Evolutionary conservation across 495 filamentous ascomycete genomes (phyloP), one percentile per base, ranked within the genome.

Genomic region (Zalerion maritima): DNA sequence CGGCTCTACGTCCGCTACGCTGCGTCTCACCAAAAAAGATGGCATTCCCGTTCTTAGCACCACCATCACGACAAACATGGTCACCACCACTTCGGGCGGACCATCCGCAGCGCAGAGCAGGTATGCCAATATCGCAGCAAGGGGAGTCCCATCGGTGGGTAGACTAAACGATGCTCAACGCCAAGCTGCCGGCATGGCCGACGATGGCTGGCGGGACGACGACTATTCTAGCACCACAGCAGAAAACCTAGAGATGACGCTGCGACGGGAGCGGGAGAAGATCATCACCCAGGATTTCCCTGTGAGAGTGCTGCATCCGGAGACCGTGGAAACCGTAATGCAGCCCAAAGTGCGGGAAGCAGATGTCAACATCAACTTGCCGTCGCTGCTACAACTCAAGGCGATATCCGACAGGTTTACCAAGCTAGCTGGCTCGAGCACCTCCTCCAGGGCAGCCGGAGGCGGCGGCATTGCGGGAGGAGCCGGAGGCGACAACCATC

Each of bases 271-370:
- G 35, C 73, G 75, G 40, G 83, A 93, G 48, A 87, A 83, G 20
- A 62, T 82, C 43, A 75, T 97, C 42, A 93, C 84, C n/a, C 91
- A 97, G 45, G 84, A 94, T 51, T 71, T 96, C 15, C 89, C 91
- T n/a, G 73, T 94, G 28, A 73, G 83, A 3, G 83, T 97, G 3
- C 69, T 97, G 3, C 75, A 77, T 38, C 69, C 79, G 1, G 67
- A 71, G 11, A 75, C 72, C 0, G 82, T 97, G 1, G 79, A 84
- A 31, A 78, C 71, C 9, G 74, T 94, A 21, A 81, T 86, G 50
- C 86, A 97, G 53, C 89, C 89, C 9, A 73, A 71, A 30, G 82
- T 83, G 29, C 75, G 82, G 14, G 85, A 94, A 42, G 84, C 87
- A 23, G 87, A 97, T 46, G 85, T 93, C 1, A 79, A 96, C 55